Percentiles rank a stretch among this genome's conserved stretches.
These are phyloP conservation scores for Parasarocladium wereldwijsianum DNA, from an alignment of 2,329 filamentous ascomycete species.

Conservation along the genomic window DNA sequence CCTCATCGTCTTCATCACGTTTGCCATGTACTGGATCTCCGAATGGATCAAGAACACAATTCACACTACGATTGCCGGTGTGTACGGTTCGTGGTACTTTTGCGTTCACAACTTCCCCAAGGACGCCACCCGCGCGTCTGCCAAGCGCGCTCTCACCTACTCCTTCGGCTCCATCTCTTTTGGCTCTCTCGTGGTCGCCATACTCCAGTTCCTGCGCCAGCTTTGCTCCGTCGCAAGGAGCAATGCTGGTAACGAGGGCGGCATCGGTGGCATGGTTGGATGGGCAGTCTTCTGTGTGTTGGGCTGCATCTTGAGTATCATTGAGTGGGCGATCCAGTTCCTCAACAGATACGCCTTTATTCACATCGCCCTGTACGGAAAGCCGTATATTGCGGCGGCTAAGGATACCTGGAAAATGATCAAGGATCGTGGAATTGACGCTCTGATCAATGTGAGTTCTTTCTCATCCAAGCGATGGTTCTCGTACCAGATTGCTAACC, in stretches of 20 bases:
- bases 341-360: conserved; percentile 88
- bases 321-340: conserved; percentile 79
- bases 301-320: conserved; percentile 58
- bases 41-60: conserved; percentile 92
- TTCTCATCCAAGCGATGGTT: rapidly evolving
- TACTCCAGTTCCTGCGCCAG: conserved; percentile 76
- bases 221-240: conserved; percentile 60
- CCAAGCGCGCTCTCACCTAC: conserved; percentile 71
- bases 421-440: conserved; percentile 81
- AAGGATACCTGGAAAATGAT: conserved; percentile 89
- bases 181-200: conserved; percentile 71
- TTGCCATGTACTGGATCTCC: conserved; percentile 86
- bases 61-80: conserved; percentile 72
- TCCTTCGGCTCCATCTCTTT: conserved; percentile 85
- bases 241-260: conserved; percentile 51
- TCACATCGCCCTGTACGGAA: conserved; percentile 86
- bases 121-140: conserved; percentile 68
- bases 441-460: conserved; percentile 52
- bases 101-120: conserved; percentile 54
- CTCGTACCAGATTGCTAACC: conserved; percentile 7
- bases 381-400: conserved; percentile 70
- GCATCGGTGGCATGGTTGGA: conserved; percentile 54
- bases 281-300: conserved; percentile 58
- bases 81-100: conserved; percentile 93
- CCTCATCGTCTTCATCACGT: conserved; percentile 73